These are phyloP conservation scores for Rhizopogon vinicolor DNA, from an alignment of 768 basidiomycete genomes.

Conservation along the genomic window DNA sequence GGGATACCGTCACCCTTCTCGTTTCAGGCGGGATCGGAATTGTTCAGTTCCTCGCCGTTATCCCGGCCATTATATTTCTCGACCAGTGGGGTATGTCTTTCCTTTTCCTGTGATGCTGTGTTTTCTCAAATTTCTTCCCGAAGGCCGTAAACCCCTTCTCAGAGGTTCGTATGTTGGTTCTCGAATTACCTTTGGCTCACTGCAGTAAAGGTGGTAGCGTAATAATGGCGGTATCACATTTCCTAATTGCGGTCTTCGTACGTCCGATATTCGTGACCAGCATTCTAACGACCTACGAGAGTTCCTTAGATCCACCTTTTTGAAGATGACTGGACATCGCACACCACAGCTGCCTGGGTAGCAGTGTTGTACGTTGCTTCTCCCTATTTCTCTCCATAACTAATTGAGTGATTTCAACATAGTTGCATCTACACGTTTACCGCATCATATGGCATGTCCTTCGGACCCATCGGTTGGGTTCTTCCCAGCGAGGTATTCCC, in stretches of 20 bases:
- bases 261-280: constrained; percentile 1
- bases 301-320: constrained; percentile 40
- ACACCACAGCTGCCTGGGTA: constrained; percentile 58
- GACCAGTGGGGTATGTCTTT: constrained; percentile 51
- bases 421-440: constrained; percentile 75
- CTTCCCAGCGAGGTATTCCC: constrained; percentile 83
- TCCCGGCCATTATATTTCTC: constrained; percentile 69
- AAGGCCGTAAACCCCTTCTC: constrained; percentile 64
- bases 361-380: constrained; percentile 53
- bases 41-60: constrained; percentile 70
- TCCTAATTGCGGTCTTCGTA: constrained; percentile 62
- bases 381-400: background rate
- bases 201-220: constrained; percentile 45
- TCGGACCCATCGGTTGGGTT: constrained; percentile 82
- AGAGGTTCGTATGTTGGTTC: constrained; percentile 29
- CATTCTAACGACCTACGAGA: background rate
- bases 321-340: constrained; percentile 52
- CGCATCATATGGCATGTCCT: constrained; percentile 69
- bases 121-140: constrained; percentile 1
- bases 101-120: background rate
- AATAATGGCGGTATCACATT: constrained; percentile 61
- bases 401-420: background rate
- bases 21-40: constrained; percentile 77
- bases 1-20: constrained; percentile 56
- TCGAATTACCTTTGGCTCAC: background rate